Evolutionary conservation across 345 rosid genomes (phyloP).

Genomic region (Aquilaria sinensis): DNA sequence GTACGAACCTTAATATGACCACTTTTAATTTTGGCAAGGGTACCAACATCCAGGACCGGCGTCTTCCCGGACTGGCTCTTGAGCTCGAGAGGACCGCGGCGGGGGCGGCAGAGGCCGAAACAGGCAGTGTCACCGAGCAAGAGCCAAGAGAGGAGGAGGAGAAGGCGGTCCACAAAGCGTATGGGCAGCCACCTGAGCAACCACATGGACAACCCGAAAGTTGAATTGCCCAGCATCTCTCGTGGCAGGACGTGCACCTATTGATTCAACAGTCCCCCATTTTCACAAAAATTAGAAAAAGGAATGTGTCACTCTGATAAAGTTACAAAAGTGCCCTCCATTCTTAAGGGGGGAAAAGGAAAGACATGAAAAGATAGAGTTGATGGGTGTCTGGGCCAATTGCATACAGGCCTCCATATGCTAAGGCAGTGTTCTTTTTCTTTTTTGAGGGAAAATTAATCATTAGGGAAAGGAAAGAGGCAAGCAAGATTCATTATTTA

Average conservation of each 20-base stretch:
- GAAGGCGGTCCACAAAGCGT: conserved; percentile 63
- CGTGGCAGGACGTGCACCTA: conserved; percentile 96
- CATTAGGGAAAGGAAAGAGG: not conserved
- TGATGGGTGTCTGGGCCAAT: conserved; percentile 19
- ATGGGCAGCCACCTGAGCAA: conserved; percentile 86
- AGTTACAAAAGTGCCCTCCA: too few relatives aligned
- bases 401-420: conserved; percentile 16
- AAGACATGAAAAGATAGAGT: not conserved
- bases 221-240: conserved; percentile 90
- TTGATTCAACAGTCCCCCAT: conserved; percentile 9
- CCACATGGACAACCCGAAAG: conserved; percentile 95
- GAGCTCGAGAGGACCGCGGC: conserved; percentile 70
- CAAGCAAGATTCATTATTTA: conserved; percentile 10
- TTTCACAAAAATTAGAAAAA: too few relatives aligned
- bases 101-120: conserved; percentile 73
- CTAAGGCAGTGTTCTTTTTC: conserved; percentile 4
- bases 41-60: conserved; percentile 88
- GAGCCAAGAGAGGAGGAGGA: conserved; percentile 55
- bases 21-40: conserved; percentile 77
- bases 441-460: conserved; percentile 7
- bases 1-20: conserved; percentile 71
- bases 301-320: too few relatives aligned
- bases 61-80: conserved; percentile 80
- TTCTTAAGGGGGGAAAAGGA: not conserved
- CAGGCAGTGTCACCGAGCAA: conserved; percentile 70